Conservation (phyloP, 139 green algal genomes). For the Mesotaenium endlicherianum region DNA sequence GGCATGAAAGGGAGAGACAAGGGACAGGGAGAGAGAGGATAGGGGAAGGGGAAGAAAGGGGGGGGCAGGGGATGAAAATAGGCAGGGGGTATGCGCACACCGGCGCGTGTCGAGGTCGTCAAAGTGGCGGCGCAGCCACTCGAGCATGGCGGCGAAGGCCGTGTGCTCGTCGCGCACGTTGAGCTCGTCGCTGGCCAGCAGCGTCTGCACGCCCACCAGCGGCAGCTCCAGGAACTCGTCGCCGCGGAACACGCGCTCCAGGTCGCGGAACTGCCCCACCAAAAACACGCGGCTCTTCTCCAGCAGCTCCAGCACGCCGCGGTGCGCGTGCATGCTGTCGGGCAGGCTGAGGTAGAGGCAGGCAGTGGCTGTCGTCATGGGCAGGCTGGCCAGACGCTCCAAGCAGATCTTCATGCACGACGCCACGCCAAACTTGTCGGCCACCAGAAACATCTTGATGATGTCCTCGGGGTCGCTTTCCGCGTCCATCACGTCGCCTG, state of each 20-base stretch:
- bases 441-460: constrained; percentile 42
- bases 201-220: constrained; percentile 26
- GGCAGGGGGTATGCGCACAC: background rate
- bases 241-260: constrained; percentile 13
- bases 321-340: constrained; percentile 26
- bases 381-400: constrained; percentile 16
- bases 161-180: constrained; percentile 24
- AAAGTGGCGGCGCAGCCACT: constrained; percentile 14
- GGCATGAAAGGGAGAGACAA: background rate
- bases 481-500: constrained; percentile 26
- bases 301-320: constrained; percentile 13
- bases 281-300: constrained; percentile 17
- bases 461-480: constrained; percentile 39
- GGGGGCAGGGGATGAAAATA: background rate
- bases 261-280: constrained; percentile 22
- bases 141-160: constrained; percentile 23
- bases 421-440: constrained; percentile 40
- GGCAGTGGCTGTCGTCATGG: constrained; percentile 20
- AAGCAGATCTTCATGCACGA: constrained; percentile 44
- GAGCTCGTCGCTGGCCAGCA: constrained; percentile 35
- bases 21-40: background rate
- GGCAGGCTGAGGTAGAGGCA: constrained; percentile 29
- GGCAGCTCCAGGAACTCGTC: constrained; percentile 40
- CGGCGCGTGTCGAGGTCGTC: background rate
- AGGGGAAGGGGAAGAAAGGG: background rate